Evolutionary conservation across 345 rosid genomes (phyloP).

Genomic region (Linum usitatissimum): DNA sequence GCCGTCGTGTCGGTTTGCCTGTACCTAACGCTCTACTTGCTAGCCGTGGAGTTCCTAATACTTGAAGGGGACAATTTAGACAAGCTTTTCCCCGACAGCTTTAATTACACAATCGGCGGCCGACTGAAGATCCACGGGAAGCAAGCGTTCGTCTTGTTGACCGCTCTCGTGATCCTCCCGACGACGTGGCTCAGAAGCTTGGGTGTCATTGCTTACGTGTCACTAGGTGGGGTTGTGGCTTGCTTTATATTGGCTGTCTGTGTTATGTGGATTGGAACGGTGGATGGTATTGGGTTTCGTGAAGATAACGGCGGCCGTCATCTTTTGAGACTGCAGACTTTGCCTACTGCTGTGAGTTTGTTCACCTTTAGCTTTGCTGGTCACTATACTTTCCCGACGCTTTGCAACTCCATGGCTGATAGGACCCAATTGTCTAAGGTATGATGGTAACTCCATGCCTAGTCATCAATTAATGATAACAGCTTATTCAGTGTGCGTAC

Average conservation of each 20-base stretch:
- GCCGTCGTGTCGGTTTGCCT: background rate
- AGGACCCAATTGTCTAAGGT: background rate
- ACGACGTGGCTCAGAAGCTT: background rate
- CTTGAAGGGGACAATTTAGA: background rate
- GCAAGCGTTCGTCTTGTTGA: background rate
- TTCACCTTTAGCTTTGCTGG: background rate
- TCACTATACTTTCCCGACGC: background rate
- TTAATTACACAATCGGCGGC: background rate
- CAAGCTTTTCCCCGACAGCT: background rate
- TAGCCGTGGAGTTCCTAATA: background rate
- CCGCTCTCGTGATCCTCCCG: background rate
- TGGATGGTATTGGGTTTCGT: background rate
- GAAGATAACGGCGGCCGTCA: background rate
- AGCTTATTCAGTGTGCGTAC: no score
- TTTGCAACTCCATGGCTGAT: background rate
- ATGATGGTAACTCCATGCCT: no score
- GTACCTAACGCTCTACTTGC: background rate
- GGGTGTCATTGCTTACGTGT: background rate
- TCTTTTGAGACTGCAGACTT: background rate
- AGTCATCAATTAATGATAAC: no score
- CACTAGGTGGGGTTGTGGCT: background rate
- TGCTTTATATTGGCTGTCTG: background rate
- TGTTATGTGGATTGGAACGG: background rate
- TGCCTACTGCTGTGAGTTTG: constrained; percentile 1
- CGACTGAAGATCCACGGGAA: background rate